phyloP scores from a whole-genome alignment of 2,329 filamentous ascomycete genomes.

The Phyllosticta citribraziliensis region DNA sequence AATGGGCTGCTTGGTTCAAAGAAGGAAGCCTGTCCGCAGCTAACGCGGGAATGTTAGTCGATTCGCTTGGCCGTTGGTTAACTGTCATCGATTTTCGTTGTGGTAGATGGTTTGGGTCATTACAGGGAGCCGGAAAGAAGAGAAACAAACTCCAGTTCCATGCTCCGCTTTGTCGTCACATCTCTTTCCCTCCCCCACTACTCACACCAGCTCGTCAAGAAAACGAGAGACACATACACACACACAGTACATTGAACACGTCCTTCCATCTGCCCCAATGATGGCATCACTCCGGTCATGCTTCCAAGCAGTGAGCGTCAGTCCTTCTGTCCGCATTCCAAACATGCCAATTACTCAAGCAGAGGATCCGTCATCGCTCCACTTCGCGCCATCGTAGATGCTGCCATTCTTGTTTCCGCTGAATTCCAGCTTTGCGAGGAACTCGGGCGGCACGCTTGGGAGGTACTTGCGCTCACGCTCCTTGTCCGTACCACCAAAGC shows the following conservation, averaged over 20 bases:
- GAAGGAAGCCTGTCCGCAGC: not conserved
- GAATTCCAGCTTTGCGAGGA: slow-evolving; percentile 75
- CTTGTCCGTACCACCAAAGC: slow-evolving; percentile 83
- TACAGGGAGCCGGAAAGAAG: not conserved
- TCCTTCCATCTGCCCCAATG: not conserved
- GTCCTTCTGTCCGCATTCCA: not conserved
- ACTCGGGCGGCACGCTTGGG: slow-evolving; percentile 87
- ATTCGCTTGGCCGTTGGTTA: not conserved
- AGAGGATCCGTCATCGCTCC: slow-evolving; percentile 9
- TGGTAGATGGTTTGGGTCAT: not conserved
- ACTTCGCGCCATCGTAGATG: slow-evolving; percentile 6
- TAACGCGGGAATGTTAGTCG: not conserved
- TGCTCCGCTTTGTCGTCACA: not conserved
- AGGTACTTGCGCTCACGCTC: slow-evolving; percentile 94
- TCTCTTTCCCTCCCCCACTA: not conserved
- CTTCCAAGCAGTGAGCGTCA: not conserved
- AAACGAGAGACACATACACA: not conserved
- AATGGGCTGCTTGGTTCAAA: too few relatives aligned
- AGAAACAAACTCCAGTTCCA: not conserved
- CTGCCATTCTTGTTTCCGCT: slow-evolving; percentile 21
- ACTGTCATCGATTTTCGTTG: not conserved
- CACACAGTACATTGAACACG: not conserved
- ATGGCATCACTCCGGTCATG: not conserved
- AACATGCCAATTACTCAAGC: not conserved
- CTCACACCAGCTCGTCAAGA: not conserved